Evolutionary conservation across 2,329 filamentous ascomycete genomes (phyloP).

Genomic region (Biscogniauxia sp.): DNA sequence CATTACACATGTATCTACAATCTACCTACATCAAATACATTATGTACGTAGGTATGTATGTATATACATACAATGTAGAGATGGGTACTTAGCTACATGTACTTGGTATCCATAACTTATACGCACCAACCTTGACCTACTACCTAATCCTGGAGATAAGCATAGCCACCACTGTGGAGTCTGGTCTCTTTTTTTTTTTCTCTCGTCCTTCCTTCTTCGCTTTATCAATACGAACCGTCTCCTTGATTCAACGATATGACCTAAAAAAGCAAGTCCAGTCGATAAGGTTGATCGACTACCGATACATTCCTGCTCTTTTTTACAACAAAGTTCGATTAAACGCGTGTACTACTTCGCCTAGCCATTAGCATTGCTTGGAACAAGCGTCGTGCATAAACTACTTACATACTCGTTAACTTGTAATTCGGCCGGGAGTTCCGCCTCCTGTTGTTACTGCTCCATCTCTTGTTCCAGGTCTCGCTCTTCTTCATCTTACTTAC

Average conservation of each 20-base stretch:
- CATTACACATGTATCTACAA: too few relatives aligned
- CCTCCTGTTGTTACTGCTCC: not conserved
- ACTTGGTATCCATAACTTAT: not conserved
- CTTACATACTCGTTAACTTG: not conserved
- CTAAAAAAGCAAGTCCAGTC: not conserved
- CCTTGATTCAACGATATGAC: not conserved
- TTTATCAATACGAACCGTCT: not conserved
- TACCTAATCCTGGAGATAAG: constrained; percentile 11
- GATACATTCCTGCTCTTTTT: not conserved
- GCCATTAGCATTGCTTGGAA: too few relatives aligned
- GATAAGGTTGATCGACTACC: not conserved
- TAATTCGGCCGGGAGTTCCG: not conserved
- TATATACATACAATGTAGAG: too few relatives aligned
- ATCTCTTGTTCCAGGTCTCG: not conserved
- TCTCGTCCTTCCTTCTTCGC: not conserved
- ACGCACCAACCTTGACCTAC: not conserved
- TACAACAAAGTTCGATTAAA: not conserved
- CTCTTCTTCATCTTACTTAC: constrained; percentile 1
- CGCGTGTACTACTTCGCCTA: not conserved
- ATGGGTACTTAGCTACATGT: too few relatives aligned
- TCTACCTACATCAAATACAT: too few relatives aligned
- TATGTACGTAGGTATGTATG: too few relatives aligned
- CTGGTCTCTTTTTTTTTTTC: constrained; percentile 1
- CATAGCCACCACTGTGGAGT: constrained; percentile 20
- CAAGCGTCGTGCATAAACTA: not conserved